Conservation (phyloP, 805 yeast species). For the Ascoidea asiatica region DNA sequence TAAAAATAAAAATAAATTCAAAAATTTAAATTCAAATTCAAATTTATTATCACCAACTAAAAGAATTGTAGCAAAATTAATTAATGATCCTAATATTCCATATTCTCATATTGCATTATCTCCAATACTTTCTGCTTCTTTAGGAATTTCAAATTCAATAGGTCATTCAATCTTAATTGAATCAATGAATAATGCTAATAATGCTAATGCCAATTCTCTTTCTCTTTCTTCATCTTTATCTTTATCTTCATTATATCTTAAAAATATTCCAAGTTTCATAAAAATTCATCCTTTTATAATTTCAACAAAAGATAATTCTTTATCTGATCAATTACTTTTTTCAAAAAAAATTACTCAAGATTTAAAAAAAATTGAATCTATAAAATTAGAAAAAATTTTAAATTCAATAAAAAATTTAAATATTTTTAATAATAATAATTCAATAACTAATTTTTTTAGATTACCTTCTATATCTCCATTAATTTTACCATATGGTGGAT, state of each 20-base stretch:
- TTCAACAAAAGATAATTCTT: constrained; percentile 21
- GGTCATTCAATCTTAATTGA: constrained; percentile 45
- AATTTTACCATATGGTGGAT: constrained; percentile 45
- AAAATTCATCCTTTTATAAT: constrained; percentile 43
- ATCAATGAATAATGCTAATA: constrained; percentile 23
- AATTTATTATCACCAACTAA: constrained; percentile 13
- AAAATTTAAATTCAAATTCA: neutral
- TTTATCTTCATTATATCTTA: constrained; percentile 7
- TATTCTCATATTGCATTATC: constrained; percentile 38
- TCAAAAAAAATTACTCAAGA: constrained; percentile 7
- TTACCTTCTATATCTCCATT: constrained; percentile 34
- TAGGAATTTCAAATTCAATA: constrained; percentile 33
- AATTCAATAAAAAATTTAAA: constrained; percentile 7
- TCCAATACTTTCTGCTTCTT: constrained; percentile 35
- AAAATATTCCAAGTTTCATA: constrained; percentile 25
- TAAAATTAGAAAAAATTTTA: neutral
- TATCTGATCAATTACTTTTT: constrained; percentile 13
- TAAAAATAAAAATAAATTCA: too few relatives aligned
- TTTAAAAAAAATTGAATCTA: constrained; percentile 7
- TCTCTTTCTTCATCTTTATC: neutral
- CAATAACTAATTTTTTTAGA: constrained; percentile 36
- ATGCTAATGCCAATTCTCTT: constrained; percentile 9
- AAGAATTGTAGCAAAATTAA: constrained; percentile 37
- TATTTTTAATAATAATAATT: constrained; percentile 15
- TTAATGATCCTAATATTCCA: constrained; percentile 22